Percentiles rank a stretch among this genome's conserved stretches.
Evolutionary conservation across 441 rosid genomes (phyloP).

Genomic region (Pelargonium australe): DNA sequence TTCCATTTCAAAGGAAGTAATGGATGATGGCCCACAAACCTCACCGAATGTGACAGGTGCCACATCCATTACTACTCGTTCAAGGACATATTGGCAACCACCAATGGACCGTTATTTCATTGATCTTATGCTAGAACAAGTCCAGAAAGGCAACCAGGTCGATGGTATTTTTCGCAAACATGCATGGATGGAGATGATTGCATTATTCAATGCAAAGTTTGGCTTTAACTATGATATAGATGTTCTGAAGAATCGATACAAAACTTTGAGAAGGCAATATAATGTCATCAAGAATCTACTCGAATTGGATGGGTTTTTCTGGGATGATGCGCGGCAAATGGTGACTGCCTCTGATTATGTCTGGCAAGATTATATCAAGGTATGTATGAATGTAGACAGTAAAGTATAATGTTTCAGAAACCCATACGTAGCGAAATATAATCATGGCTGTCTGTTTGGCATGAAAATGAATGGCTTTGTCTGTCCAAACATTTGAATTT

Average conservation of each 20-base stretch:
- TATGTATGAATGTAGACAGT: slow-evolving; percentile 5
- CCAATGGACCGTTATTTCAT: slow-evolving; percentile 79
- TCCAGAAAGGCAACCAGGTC: slow-evolving; percentile 59
- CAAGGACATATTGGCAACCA: slow-evolving; percentile 75
- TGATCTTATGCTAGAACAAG: slow-evolving; percentile 69
- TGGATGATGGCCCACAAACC: slow-evolving; percentile 26
- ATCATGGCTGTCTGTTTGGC: no score
- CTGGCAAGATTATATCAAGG: slow-evolving; percentile 75
- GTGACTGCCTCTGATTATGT: slow-evolving; percentile 67
- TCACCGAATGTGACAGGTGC: slow-evolving; percentile 19
- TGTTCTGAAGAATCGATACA: slow-evolving; percentile 73
- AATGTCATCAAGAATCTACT: slow-evolving; percentile 60
- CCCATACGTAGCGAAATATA: neutral
- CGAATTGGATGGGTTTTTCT: slow-evolving; percentile 54
- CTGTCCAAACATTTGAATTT: neutral
- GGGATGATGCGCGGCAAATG: slow-evolving; percentile 81
- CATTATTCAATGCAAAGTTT: slow-evolving; percentile 56
- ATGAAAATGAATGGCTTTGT: neutral
- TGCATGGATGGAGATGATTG: slow-evolving; percentile 71
- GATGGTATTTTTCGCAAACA: slow-evolving; percentile 70
- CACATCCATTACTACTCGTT: slow-evolving; percentile 28
- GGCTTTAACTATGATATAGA: slow-evolving; percentile 56
- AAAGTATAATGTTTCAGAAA: neutral
- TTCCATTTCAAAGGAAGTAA: slow-evolving; percentile 28
- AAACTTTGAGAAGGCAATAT: slow-evolving; percentile 68